phyloP scores from a whole-genome alignment of 192 early-diverging fungal genomes.

The Umbelopsis sp. region DNA sequence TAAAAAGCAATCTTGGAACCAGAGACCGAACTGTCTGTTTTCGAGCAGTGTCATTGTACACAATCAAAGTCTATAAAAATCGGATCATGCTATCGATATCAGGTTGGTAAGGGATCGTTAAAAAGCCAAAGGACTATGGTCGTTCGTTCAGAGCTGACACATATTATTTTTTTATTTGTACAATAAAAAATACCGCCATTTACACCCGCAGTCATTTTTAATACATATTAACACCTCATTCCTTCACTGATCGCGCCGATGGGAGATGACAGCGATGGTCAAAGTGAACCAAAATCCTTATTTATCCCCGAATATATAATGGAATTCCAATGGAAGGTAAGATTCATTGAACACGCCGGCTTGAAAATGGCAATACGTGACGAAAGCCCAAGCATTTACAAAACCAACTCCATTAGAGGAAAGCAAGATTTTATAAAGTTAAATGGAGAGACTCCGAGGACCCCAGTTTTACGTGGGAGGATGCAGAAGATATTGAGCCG shows the following conservation, averaged over 20 bases:
- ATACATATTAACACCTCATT: not conserved
- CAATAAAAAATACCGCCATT: no score
- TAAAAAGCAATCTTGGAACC: no score
- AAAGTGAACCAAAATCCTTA: not conserved
- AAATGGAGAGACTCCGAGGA: not conserved
- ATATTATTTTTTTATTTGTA: no score
- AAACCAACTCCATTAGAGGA: not conserved
- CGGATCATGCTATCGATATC: no score
- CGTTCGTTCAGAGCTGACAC: no score
- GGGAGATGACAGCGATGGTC: not conserved
- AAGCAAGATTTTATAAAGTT: not conserved
- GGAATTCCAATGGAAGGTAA: constrained; percentile 17
- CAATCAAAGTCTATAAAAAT: no score
- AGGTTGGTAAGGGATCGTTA: no score
- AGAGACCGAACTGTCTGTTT: no score
- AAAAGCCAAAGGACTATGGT: no score
- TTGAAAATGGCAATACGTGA: not conserved
- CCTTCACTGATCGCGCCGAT: not conserved
- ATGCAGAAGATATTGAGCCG: constrained; percentile 11
- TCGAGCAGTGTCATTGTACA: no score
- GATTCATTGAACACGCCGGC: not conserved
- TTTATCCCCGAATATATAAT: not conserved
- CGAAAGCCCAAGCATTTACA: no score
- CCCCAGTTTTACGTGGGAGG: not conserved
- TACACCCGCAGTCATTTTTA: no score